Evolutionary conservation across 371 early-diverging fungal genomes (phyloP).

Genomic region (Amoeboaphelidium protococcarum): DNA sequence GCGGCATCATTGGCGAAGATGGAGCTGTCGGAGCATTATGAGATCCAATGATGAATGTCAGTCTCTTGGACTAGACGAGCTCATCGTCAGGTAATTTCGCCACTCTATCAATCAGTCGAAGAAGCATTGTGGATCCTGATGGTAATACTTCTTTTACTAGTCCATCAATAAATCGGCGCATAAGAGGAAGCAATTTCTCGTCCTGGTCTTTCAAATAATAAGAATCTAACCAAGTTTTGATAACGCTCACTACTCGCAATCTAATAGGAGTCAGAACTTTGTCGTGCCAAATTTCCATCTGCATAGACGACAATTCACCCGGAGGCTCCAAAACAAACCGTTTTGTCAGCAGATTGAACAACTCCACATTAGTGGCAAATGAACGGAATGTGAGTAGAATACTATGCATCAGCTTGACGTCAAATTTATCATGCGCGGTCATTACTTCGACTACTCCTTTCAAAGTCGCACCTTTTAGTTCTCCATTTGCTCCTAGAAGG

Average conservation of each 20-base stretch:
- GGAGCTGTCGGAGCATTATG: conserved; percentile 6
- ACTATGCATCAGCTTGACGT: conserved; percentile 45
- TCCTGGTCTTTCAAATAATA: conserved; percentile 39
- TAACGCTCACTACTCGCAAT: conserved; percentile 58
- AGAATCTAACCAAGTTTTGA: conserved; percentile 70
- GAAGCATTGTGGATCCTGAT: conserved; percentile 39
- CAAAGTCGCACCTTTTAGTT: not conserved
- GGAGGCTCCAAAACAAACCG: conserved; percentile 50
- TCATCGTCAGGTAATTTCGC: conserved; percentile 15
- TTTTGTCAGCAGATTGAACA: conserved; percentile 35
- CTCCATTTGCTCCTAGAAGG: not conserved
- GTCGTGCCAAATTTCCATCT: conserved; percentile 48
- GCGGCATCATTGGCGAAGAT: conserved; percentile 7
- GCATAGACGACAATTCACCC: conserved; percentile 25
- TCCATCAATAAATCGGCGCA: too few relatives aligned
- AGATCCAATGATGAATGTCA: conserved; percentile 2
- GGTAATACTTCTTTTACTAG: conserved; percentile 15
- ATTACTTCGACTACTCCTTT: not conserved
- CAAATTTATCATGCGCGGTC: conserved; percentile 8
- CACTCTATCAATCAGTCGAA: conserved; percentile 41
- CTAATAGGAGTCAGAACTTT: conserved; percentile 60
- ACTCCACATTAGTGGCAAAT: conserved; percentile 41
- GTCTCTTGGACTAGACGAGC: conserved; percentile 3
- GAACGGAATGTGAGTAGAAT: conserved; percentile 74
- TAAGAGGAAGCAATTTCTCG: conserved; percentile 11